Conservation (phyloP, 2,329 filamentous ascomycete genomes). For the Lachnellula arida region DNA sequence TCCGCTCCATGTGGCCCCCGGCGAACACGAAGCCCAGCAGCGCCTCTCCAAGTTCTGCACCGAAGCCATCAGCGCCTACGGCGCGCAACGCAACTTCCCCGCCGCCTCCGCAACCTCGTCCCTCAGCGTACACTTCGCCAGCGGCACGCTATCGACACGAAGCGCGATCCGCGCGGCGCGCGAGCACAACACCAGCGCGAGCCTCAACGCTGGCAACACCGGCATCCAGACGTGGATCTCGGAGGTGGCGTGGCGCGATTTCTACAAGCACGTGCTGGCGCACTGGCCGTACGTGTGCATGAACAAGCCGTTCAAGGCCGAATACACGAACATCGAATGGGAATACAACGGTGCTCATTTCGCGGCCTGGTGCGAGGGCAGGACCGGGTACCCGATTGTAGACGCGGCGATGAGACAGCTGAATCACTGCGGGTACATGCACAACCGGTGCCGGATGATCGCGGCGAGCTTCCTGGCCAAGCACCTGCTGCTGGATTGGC, state of each 20-base stretch:
- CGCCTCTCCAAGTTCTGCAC: slow-evolving; percentile 64
- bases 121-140: slow-evolving; percentile 68
- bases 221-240: slow-evolving; percentile 73
- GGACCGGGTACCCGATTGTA: slow-evolving; percentile 76
- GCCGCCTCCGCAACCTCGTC: slow-evolving; percentile 58
- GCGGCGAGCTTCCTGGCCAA: slow-evolving; percentile 77
- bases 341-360: slow-evolving; percentile 69
- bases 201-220: slow-evolving; percentile 60
- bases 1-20: slow-evolving; percentile 65
- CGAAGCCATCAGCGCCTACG: slow-evolving; percentile 58
- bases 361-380: slow-evolving; percentile 66
- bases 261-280: slow-evolving; percentile 80
- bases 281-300: slow-evolving; percentile 83
- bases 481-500: slow-evolving; percentile 78
- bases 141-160: slow-evolving; percentile 62
- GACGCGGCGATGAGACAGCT: slow-evolving; percentile 84
- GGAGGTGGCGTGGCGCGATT: slow-evolving; percentile 82
- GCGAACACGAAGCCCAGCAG: slow-evolving; percentile 64
- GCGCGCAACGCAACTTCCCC: slow-evolving; percentile 61
- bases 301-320: slow-evolving; percentile 76
- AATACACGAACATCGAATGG: slow-evolving; percentile 80
- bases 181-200: slow-evolving; percentile 56
- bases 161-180: slow-evolving; percentile 62
- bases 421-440: slow-evolving; percentile 67
- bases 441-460: slow-evolving; percentile 82